phyloP scores from a whole-genome alignment of 495 filamentous ascomycete genomes.

The Penicillium lividum region DNA sequence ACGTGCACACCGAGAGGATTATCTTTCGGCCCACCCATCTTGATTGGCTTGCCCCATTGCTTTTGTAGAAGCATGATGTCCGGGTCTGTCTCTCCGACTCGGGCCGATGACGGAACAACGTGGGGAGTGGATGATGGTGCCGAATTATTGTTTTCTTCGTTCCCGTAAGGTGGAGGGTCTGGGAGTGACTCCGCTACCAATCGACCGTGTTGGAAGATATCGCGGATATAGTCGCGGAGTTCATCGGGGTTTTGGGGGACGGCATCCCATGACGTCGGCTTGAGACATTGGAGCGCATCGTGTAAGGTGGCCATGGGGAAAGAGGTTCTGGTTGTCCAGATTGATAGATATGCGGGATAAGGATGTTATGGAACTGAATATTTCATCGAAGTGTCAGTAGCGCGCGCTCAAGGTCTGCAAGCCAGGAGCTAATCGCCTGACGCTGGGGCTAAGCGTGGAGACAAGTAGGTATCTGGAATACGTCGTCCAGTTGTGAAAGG shows the following conservation, averaged over 20 bases:
- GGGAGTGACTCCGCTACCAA: constrained; percentile 77
- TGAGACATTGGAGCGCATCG: constrained; percentile 72
- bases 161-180: constrained; percentile 48
- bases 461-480: too few species aligned
- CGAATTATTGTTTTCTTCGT: background rate
- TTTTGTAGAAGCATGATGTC: constrained; percentile 60
- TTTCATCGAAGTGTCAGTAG: too few species aligned
- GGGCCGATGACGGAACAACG: constrained; percentile 53
- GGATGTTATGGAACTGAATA: background rate
- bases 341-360: background rate
- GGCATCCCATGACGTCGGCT: constrained; percentile 65
- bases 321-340: background rate
- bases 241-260: constrained; percentile 56
- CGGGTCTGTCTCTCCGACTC: constrained; percentile 50
- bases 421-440: too few species aligned
- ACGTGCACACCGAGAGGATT: constrained; percentile 76
- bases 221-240: constrained; percentile 53
- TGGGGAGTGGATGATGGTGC: constrained; percentile 34
- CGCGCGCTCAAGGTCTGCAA: too few species aligned
- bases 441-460: too few species aligned
- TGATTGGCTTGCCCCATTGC: constrained; percentile 84
- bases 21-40: constrained; percentile 60
- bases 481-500: too few species aligned
- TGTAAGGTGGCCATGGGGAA: constrained; percentile 63
- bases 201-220: constrained; percentile 64